Evolutionary conservation across 129 eudicot species (phyloP), one percentile per base, ranked within the genome.

Genomic region (carrot (Daucus carota)): DNA sequence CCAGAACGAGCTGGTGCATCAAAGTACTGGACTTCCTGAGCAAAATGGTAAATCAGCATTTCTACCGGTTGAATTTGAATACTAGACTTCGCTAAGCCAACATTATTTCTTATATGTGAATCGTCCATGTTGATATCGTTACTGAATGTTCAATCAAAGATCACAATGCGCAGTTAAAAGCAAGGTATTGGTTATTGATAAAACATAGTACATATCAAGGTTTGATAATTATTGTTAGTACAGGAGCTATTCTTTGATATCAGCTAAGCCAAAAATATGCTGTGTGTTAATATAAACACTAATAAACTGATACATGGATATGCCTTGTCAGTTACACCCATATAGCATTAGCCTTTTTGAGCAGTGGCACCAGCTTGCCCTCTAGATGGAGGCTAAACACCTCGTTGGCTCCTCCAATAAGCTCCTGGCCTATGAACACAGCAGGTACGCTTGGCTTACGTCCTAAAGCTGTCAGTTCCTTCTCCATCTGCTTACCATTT

Each of bases 321-420:
- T 41, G 45, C 28, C 33, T 63, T 26, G 33, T 31, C 5, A 57
- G 65, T 69, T 80, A 87, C 45, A 87, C 6, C 91, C 91, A 87
- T 29, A 87, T 78, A 60, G 89, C 92, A 36, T 76, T 83, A 32
- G 88, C 92, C 42, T 83, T 80, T 84, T 29, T 80, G 60, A 87
- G 87, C 79, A 85, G 34, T 22, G 81, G 87, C 29, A 82, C 78
- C 40, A 85, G 83, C 76, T 84, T 73, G 31, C 87, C 88, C 73
- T 86, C 79, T 4, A 91, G 85, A 77, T 91, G 97, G 65, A 88
- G 92, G 84, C 91, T 84, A 88, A 90, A 85, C 68, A 86, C 79
- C 78, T 86, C 87, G 63, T 86, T 78, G 22, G 90, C 52, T 18
- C 90, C 90, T 2, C 90, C 90, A 4, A 83, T 79, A 52, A 60